phyloP scores from a whole-genome alignment of 805 yeast species.

The Candida sphagnicola region DNA sequence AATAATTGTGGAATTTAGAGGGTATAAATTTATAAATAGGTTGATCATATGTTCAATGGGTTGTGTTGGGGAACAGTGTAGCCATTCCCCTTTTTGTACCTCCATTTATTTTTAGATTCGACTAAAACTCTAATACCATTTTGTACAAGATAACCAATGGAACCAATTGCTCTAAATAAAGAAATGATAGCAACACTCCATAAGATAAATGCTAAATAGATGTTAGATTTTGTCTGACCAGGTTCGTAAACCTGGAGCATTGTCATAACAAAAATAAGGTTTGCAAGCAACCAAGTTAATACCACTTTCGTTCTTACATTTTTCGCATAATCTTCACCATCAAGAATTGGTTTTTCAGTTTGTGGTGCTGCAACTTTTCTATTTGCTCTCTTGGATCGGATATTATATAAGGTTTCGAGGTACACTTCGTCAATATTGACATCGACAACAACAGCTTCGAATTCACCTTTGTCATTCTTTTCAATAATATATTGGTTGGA shows the following conservation, averaged over 20 bases:
- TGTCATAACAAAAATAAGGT: conserved; percentile 78
- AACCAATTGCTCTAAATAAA: conserved; percentile 77
- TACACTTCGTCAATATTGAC: conserved; percentile 82
- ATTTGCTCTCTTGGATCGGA: conserved; percentile 67
- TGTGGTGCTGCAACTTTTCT: conserved; percentile 41
- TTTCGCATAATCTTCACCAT: conserved; percentile 83
- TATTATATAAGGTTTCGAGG: conserved; percentile 66
- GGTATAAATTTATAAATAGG: neutral
- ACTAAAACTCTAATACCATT: conserved; percentile 32
- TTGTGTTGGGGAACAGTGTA: conserved; percentile 31
- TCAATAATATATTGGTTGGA: conserved; percentile 79
- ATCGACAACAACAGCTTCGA: conserved; percentile 76
- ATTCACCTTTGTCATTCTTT: conserved; percentile 74
- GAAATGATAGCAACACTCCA: conserved; percentile 93
- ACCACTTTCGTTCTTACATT: conserved; percentile 94
- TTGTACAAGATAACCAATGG: conserved; percentile 60
- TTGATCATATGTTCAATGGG: conserved; percentile 20
- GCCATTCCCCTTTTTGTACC: conserved; percentile 33
- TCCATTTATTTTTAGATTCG: conserved; percentile 38
- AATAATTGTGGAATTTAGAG: neutral
- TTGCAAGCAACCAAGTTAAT: conserved; percentile 87
- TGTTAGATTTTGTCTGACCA: conserved; percentile 55
- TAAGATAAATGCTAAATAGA: conserved; percentile 75
- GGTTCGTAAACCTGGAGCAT: conserved; percentile 79
- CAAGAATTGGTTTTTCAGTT: conserved; percentile 21